Evolutionary conservation across 257 asterid species (phyloP).

Genomic region (Lycium barbarum): DNA sequence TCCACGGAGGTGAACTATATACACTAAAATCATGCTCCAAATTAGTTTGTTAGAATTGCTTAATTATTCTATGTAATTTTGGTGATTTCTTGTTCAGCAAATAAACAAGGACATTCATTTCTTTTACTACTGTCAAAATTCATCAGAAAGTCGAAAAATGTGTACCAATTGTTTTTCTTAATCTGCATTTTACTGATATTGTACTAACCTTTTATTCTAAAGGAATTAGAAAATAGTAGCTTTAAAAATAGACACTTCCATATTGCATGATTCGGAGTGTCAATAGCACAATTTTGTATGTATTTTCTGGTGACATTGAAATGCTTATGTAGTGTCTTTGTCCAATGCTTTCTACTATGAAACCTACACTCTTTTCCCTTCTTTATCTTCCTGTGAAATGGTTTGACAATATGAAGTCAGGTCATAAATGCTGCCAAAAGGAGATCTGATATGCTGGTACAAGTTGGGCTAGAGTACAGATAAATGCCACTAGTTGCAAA

Average conservation of each 20-base stretch:
- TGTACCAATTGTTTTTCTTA: too few relatives aligned
- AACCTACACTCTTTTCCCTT: background rate
- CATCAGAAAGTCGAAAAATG: too few relatives aligned
- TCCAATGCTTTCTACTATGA: background rate
- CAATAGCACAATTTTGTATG: background rate
- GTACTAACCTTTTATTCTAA: too few relatives aligned
- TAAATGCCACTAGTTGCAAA: constrained; percentile 95
- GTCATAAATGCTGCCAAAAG: constrained; percentile 74
- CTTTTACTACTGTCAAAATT: too few relatives aligned
- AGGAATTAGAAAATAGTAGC: background rate
- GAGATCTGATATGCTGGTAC: constrained; percentile 74
- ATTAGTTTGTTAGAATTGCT: too few relatives aligned
- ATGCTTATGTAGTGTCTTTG: background rate
- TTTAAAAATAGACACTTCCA: background rate
- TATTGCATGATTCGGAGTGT: background rate
- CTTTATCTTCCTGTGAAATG: background rate
- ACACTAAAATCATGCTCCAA: too few relatives aligned
- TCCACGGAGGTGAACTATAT: too few relatives aligned
- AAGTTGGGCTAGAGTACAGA: constrained; percentile 91
- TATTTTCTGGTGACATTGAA: background rate
- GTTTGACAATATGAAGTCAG: constrained; percentile 36
- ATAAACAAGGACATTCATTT: too few relatives aligned
- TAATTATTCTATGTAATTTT: too few relatives aligned
- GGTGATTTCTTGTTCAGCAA: too few relatives aligned
- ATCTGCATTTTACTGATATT: too few relatives aligned